These are phyloP conservation scores for Lyophyllum shimeji DNA, from an alignment of 768 basidiomycete genomes.

Conservation along the genomic window DNA sequence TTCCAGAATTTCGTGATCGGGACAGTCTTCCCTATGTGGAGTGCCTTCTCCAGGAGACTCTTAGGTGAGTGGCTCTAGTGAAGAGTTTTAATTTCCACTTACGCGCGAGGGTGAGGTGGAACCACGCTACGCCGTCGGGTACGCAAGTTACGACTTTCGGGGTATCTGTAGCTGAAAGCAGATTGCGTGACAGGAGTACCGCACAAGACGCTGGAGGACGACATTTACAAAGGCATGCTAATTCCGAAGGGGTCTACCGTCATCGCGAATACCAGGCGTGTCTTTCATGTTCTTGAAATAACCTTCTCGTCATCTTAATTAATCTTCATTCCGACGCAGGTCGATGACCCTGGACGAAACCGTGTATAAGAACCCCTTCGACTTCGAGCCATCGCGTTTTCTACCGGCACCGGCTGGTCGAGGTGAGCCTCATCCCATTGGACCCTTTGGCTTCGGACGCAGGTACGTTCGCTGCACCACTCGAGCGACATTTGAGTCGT, in stretches of 20 bases:
- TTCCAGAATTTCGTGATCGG: constrained; percentile 16
- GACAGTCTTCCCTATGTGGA: constrained; percentile 9
- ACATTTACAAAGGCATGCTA: constrained; percentile 16
- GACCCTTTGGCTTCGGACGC: constrained; percentile 15
- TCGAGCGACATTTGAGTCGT: not conserved
- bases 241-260: constrained; percentile 14
- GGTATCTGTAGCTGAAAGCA: not conserved
- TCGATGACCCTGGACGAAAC: constrained; percentile 13
- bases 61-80: constrained; percentile 17
- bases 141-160: not conserved
- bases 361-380: constrained; percentile 9
- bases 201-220: constrained; percentile 14
- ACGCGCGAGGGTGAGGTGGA: not conserved
- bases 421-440: constrained; percentile 10
- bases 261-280: constrained; percentile 13
- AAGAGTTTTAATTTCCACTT: not conserved
- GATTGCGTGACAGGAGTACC: constrained; percentile 1
- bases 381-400: constrained; percentile 13
- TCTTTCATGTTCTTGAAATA: not conserved
- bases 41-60: constrained; percentile 17
- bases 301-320: not conserved
- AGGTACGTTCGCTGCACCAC: constrained; percentile 1
- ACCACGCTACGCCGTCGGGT: not conserved
- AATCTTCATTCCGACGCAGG: not conserved
- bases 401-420: constrained; percentile 13